phyloP scores from a whole-genome alignment of 116 monocot genomes.

The Trichopus zeylanicus region DNA sequence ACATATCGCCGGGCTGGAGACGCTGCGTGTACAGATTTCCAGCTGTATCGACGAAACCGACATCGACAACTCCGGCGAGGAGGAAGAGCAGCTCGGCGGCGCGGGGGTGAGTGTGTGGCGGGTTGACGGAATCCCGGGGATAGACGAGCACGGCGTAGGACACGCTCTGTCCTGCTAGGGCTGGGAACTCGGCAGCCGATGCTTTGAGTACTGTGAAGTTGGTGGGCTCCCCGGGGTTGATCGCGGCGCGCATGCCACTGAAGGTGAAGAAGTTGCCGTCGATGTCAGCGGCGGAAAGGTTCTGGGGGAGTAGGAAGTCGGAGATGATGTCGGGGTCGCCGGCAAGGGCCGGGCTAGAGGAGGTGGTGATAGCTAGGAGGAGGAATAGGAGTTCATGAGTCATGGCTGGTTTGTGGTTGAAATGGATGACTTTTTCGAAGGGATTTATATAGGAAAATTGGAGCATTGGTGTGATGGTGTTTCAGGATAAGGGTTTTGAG shows the following conservation, averaged over 20 bases:
- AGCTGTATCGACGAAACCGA: slow-evolving; percentile 21
- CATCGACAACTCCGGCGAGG: slow-evolving; percentile 8
- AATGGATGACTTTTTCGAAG: too few species aligned
- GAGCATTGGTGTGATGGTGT: too few species aligned
- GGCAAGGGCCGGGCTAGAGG: not conserved
- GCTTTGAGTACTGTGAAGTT: slow-evolving; percentile 13
- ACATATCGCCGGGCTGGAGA: slow-evolving; percentile 14
- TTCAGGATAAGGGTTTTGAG: too few species aligned
- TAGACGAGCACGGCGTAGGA: slow-evolving; percentile 18
- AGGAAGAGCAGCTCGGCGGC: slow-evolving; percentile 22
- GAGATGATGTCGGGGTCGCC: slow-evolving; percentile 19
- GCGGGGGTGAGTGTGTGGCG: slow-evolving; percentile 28
- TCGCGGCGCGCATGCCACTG: not conserved
- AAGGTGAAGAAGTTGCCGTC: slow-evolving; percentile 15
- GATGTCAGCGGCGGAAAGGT: not conserved
- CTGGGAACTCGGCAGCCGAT: slow-evolving; percentile 20
- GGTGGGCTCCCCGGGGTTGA: not conserved
- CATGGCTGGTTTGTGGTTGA: too few species aligned
- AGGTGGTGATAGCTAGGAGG: not conserved
- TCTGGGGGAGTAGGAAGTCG: slow-evolving; percentile 10
- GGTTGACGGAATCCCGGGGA: slow-evolving; percentile 11
- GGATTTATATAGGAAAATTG: too few species aligned
- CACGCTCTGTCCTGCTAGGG: slow-evolving; percentile 24
- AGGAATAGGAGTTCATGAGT: not conserved
- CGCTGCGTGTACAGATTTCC: slow-evolving; percentile 18